Base-by-base conservation (phyloP, 768 basidiomycete species). In the Mycena metata region DNA sequence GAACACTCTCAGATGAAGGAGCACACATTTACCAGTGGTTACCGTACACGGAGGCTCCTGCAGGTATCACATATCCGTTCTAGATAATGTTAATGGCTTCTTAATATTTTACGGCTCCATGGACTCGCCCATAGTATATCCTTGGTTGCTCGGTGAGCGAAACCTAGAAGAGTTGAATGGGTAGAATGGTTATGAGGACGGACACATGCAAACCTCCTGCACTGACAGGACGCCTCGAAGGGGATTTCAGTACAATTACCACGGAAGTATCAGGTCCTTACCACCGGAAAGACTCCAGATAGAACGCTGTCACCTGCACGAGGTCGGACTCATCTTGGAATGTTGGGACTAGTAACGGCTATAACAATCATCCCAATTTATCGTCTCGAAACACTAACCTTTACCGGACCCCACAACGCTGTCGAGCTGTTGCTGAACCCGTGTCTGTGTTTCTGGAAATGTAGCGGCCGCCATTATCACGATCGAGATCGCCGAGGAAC, bases 141-240 rank as follows among this genome's bases (percentile, higher is more conserved):
- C 62, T 85, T 85, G 2, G 86, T 88, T 1, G 91, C 86, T 50
- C 86, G 85, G 69, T 93, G 91, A 4, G 89, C 82, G 69, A 91
- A 89, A 1, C 90, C 82, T 83, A 65, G 45, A 16, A 36, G 13
- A 33, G 50, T 5, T 24, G 35, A 56, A 24, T 30, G 3, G 4
- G 39, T 10, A 10, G 11, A 30, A 21, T 21, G 3, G 19, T 19
- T 21, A 19, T 30, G 3, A 35, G 19, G 3, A 30, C 10, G 30
- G 16, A 56, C 6, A 3, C 12, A 12, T 36, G 17, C 43, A 46
- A 21, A 82, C 84, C 90, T 75, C 81, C 78, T 6, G 82, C 78
- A 21, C 78, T 85, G 17, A 88, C 86, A 64, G 86, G 86, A 62
- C 86, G 77, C 74, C 72, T 71, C 9, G 11, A 15, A 4, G 15